Conservation (phyloP, 2,329 filamentous ascomycete genomes). For the Microcera coccophila region DNA sequence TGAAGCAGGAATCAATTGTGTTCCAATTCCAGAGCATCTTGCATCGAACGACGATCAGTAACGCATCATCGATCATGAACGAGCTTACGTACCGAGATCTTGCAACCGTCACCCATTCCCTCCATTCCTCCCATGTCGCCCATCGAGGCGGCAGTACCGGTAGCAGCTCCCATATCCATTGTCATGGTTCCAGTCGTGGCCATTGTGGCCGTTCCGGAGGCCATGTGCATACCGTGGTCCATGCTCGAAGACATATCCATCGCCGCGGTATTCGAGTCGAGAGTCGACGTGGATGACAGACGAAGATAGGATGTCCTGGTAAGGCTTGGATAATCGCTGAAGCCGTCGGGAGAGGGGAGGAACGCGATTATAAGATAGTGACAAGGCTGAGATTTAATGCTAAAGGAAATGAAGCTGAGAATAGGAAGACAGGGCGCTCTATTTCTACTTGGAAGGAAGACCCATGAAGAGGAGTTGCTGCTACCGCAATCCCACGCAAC, state of each 20-base stretch:
- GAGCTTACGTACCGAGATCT: background rate
- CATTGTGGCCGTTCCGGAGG: conserved; percentile 11
- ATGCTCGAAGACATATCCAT: background rate
- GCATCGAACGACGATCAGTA: background rate
- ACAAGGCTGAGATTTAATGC: too few species aligned
- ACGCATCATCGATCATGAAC: conserved; percentile 1
- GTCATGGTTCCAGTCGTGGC: conserved; percentile 11
- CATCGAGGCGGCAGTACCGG: conserved; percentile 15
- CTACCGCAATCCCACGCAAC: too few species aligned
- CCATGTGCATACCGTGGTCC: conserved; percentile 12
- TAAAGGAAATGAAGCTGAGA: too few species aligned
- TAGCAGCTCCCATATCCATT: conserved; percentile 19
- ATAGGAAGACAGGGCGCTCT: too few species aligned
- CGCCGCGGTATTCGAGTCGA: background rate
- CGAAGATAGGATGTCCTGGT: too few species aligned
- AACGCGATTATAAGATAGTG: too few species aligned
- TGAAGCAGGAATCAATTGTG: conserved; percentile 67
- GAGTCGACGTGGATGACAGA: background rate
- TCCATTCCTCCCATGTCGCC: conserved; percentile 9
- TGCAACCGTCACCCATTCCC: background rate
- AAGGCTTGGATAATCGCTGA: too few species aligned
- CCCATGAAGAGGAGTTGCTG: too few species aligned
- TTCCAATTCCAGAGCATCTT: conserved; percentile 85
- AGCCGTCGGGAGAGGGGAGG: too few species aligned
- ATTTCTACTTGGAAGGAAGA: too few species aligned